Percentiles rank a stretch among this genome's conserved stretches.
Conservation (phyloP, 441 rosid genomes). For the Gossypium davidsonii region DNA sequence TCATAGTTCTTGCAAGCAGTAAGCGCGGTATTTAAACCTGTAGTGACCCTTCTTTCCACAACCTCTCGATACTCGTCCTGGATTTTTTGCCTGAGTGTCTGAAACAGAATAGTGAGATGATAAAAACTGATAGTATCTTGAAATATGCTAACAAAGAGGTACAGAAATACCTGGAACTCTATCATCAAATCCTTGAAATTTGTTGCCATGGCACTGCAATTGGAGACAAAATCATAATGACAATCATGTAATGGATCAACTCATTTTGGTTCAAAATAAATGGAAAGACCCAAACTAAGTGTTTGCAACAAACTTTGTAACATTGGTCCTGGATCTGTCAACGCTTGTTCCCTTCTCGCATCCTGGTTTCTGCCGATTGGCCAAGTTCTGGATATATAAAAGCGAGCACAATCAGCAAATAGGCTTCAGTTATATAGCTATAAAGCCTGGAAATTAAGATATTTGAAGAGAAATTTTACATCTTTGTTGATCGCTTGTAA, state of each 20-base stretch:
- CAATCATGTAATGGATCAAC: background rate
- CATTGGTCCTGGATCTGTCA: slow-evolving; percentile 82
- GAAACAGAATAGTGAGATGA: slow-evolving; percentile 23
- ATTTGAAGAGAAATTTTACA: slow-evolving; percentile 25
- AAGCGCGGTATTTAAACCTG: slow-evolving; percentile 41
- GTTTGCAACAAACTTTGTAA: slow-evolving; percentile 49
- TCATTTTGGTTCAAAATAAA: background rate
- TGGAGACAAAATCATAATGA: background rate
- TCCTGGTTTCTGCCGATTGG: slow-evolving; percentile 78
- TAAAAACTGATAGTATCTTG: slow-evolving; percentile 6
- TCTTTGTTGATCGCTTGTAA: slow-evolving; percentile 75
- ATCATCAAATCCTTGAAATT: slow-evolving; percentile 69
- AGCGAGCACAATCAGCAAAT: slow-evolving; percentile 9
- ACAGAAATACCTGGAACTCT: slow-evolving; percentile 67
- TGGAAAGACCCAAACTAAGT: background rate
- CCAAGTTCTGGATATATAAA: slow-evolving; percentile 48
- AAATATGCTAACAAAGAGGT: background rate
- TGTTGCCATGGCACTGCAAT: slow-evolving; percentile 55
- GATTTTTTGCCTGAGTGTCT: slow-evolving; percentile 75
- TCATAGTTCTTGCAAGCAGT: background rate
- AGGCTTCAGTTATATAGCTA: background rate
- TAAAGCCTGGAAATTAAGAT: background rate
- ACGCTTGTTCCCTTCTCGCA: slow-evolving; percentile 82
- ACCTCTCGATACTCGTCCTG: slow-evolving; percentile 89
- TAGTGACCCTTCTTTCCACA: slow-evolving; percentile 77